Evolutionary conservation across 352 stramenopile species (phyloP).

Genomic region (Phytophthora gonapodyides): DNA sequence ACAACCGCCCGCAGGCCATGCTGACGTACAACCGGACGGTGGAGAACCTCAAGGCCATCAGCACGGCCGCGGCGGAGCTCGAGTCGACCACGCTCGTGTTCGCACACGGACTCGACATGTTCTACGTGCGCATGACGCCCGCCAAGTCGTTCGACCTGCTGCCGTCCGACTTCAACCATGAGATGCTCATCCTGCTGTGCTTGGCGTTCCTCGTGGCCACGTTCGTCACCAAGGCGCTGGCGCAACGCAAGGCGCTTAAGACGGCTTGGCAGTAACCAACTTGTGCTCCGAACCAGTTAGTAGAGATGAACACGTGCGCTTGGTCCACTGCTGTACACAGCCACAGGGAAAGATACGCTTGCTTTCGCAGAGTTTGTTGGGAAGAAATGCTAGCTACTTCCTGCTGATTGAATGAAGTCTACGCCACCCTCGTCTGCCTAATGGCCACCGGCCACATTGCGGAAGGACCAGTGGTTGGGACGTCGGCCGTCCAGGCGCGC

Average conservation of each 20-base stretch:
- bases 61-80: constrained; percentile 82
- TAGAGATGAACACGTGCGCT: constrained; percentile 20
- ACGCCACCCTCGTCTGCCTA: constrained; percentile 26
- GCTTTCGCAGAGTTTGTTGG: constrained; percentile 10
- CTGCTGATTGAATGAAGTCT: constrained; percentile 13
- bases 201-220: constrained; percentile 85
- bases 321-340: constrained; percentile 5
- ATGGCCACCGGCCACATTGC: constrained; percentile 43
- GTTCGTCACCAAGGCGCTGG: constrained; percentile 65
- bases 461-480: constrained; percentile 77
- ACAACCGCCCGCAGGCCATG: constrained; percentile 83
- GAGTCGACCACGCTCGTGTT: constrained; percentile 96
- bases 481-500: constrained; percentile 71
- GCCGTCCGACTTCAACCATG: constrained; percentile 95
- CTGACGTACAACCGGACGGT: constrained; percentile 94
- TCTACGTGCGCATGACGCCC: constrained; percentile 93
- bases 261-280: constrained; percentile 80
- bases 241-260: constrained; percentile 76
- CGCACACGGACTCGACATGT: constrained; percentile 93
- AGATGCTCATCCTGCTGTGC: constrained; percentile 92
- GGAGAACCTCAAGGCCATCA: constrained; percentile 71
- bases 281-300: constrained; percentile 7
- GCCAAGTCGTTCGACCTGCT: constrained; percentile 96
- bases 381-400: constrained; percentile 14
- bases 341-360: constrained; percentile 18